phyloP scores from a whole-genome alignment of 176 grass and related monocot species.

The Oryza rufipogon region DNA sequence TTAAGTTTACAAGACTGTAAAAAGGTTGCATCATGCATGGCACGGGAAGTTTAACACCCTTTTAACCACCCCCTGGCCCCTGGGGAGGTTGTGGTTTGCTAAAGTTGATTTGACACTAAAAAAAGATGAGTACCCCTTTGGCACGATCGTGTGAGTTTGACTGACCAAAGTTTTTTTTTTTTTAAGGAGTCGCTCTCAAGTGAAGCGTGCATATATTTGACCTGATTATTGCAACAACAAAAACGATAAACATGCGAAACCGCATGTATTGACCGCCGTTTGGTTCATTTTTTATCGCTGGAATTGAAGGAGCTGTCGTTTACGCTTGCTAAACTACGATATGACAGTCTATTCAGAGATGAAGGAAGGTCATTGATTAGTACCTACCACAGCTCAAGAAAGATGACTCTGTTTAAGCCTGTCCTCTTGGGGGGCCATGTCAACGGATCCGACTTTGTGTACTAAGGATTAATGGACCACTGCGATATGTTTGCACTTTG shows the following conservation, averaged over 20 bases:
- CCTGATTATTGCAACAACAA: not conserved
- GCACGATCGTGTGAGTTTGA: conserved; percentile 5
- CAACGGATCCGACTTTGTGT: not conserved
- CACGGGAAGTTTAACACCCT: conserved; percentile 3
- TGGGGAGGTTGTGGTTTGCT: not conserved
- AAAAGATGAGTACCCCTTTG: not conserved
- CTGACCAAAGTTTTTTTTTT: not conserved
- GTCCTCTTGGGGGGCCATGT: not conserved
- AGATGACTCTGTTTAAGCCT: no score
- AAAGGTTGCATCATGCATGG: conserved; percentile 40
- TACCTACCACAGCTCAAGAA: not conserved
- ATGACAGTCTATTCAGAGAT: not conserved
- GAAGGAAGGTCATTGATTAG: not conserved
- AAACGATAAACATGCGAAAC: conserved; percentile 12
- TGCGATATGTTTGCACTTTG: not conserved
- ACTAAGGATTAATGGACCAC: not conserved
- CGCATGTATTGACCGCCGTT: not conserved
- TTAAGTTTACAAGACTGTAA: conserved; percentile 30
- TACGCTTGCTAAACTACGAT: not conserved
- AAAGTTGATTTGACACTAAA: not conserved
- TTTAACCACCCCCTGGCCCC: not conserved
- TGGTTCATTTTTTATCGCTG: not conserved
- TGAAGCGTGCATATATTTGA: not conserved
- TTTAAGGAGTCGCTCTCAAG: not conserved
- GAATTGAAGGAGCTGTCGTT: not conserved